Evolutionary conservation across 2,329 filamentous ascomycete species (phyloP), one percentile per base, ranked within the genome.

Genomic region (Aspergillus persii): DNA sequence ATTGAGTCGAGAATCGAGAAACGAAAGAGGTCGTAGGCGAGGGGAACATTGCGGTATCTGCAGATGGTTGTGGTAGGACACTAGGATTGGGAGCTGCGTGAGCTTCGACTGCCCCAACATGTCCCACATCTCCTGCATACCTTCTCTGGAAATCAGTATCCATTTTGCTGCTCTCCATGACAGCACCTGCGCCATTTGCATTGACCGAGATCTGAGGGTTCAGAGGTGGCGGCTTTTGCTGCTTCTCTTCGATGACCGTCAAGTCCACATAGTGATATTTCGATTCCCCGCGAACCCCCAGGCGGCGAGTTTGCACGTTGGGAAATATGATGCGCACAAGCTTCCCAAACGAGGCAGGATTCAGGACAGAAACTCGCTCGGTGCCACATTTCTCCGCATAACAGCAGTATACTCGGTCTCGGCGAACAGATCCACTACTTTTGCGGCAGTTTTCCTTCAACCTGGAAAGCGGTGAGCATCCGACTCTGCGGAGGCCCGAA

Each of bases 311-410:
- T 77, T 96, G 94, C 26, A 99, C 88, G 47, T 93, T 94, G 0
- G 95, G 94, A 68, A 98, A 99, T 54, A 99, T 89, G 44, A 99
- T 94, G 33, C 95, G 88, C 36, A 99, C 95, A 48, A 99, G 85
- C 76, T 99, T 99, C 58, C 95, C 95, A 76, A 99, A 99, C 30
- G 94, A 98, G 8, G 95, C 95, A 47, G 95, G 95, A 71, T 99
- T 99, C 58, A 99, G 79, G 8, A 96, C 93, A 0, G 95, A 96
- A 44, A 98, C 96, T 71, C 93, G 87, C 72, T 98, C 93, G 4
- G 89, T 96, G 48, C 91, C 93, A 76, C 95, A 99, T 63, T 91
- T 87, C 29, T 91, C 92, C 51, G 94, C 95, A 75, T 99, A 99
- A 73, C 93, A 93, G 61, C 93, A 92, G 75, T 98, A 99, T 2